Evolutionary conservation across 345 rosid species (phyloP).

Genomic region (Camelina neglecta): DNA sequence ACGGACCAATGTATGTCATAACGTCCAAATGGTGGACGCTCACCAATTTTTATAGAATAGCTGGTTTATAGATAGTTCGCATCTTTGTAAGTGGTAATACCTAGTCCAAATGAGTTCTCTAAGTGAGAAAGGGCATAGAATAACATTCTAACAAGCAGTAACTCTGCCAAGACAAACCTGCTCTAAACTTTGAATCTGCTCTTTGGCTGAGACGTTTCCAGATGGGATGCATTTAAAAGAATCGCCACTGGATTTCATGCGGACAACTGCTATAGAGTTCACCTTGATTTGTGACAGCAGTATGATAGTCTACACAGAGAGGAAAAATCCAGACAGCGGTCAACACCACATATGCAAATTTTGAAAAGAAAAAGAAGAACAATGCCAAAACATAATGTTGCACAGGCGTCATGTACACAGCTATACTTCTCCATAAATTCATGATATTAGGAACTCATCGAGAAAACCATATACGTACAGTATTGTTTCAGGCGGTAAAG

Average conservation of each 20-base stretch:
- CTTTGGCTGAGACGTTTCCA: slow-evolving; percentile 43
- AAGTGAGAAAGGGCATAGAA: slow-evolving; percentile 7
- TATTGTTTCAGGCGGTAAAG: slow-evolving; percentile 15
- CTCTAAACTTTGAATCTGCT: slow-evolving; percentile 60
- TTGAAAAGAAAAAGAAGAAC: neutral
- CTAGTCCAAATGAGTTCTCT: slow-evolving; percentile 16
- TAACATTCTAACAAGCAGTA: slow-evolving; percentile 34
- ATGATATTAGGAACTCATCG: neutral
- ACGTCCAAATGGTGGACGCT: neutral
- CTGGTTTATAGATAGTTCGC: neutral
- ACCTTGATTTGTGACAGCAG: slow-evolving; percentile 78
- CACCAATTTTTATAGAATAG: neutral
- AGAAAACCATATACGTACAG: slow-evolving; percentile 5
- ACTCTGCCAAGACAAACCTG: slow-evolving; percentile 63
- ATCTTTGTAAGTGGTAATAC: slow-evolving; percentile 9
- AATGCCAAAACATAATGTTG: neutral
- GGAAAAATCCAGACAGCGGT: slow-evolving; percentile 32
- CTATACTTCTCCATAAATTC: slow-evolving; percentile 1
- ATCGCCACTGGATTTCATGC: slow-evolving; percentile 61
- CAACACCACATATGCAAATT: slow-evolving; percentile 6
- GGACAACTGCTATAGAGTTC: slow-evolving; percentile 76
- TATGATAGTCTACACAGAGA: slow-evolving; percentile 60
- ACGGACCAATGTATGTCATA: slow-evolving; percentile 1
- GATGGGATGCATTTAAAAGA: slow-evolving; percentile 44
- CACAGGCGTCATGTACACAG: slow-evolving; percentile 2